Conservation (phyloP, 2,329 filamentous ascomycete genomes). For the Plenodomus lindquistii region DNA sequence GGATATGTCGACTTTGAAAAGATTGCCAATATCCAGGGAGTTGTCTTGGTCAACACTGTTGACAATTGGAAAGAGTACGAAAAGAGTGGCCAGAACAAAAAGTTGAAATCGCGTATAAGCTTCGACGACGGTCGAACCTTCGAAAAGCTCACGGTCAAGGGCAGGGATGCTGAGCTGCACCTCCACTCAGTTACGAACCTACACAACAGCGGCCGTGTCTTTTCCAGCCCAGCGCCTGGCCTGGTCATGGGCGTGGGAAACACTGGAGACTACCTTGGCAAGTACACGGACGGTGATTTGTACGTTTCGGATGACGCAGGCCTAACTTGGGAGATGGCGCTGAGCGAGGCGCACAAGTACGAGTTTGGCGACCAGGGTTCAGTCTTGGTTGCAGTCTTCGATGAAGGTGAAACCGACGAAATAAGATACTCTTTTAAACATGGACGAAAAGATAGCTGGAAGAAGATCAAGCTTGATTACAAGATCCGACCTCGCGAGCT, state of each 20-base stretch:
- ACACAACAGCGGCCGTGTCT: slow-evolving; percentile 81
- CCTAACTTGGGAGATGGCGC: slow-evolving; percentile 74
- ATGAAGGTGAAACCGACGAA: slow-evolving; percentile 64
- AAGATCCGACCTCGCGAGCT: slow-evolving; percentile 73
- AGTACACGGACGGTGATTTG: slow-evolving; percentile 74
- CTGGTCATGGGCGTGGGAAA: slow-evolving; percentile 95
- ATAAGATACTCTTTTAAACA: slow-evolving; percentile 85
- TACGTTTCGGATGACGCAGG: slow-evolving; percentile 93
- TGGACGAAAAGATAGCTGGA: slow-evolving; percentile 73
- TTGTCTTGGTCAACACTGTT: slow-evolving; percentile 87
- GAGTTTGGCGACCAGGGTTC: slow-evolving; percentile 95
- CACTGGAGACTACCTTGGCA: slow-evolving; percentile 72
- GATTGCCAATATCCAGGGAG: slow-evolving; percentile 85
- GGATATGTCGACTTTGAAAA: slow-evolving; percentile 95
- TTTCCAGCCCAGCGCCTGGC: slow-evolving; percentile 90
- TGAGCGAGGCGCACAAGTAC: slow-evolving; percentile 87
- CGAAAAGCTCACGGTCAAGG: slow-evolving; percentile 68
- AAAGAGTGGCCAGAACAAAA: slow-evolving; percentile 60
- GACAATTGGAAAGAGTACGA: slow-evolving; percentile 79
- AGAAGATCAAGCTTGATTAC: slow-evolving; percentile 68
- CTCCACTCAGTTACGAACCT: slow-evolving; percentile 90
- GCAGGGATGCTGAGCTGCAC: slow-evolving; percentile 71
- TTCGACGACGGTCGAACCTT: slow-evolving; percentile 95
- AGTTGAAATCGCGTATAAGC: slow-evolving; percentile 79
- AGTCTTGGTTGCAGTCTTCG: slow-evolving; percentile 79